phyloP scores from a whole-genome alignment of 768 basidiomycete genomes.

The Panaeolus cyanescens region DNA sequence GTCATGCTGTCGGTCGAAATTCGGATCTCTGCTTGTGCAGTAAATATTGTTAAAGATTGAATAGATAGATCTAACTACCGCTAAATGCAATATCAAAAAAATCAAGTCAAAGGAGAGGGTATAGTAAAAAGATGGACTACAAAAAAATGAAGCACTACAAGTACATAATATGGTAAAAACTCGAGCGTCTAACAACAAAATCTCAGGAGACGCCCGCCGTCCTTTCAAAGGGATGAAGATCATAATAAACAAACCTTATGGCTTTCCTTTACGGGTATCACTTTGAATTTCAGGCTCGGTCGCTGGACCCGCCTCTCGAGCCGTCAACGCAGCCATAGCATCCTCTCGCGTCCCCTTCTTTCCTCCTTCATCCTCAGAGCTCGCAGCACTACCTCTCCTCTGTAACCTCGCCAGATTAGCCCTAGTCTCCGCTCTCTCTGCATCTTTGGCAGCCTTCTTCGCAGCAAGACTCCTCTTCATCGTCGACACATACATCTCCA shows the following conservation, averaged over 20 bases:
- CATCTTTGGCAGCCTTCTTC: not conserved
- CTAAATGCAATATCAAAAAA: not conserved
- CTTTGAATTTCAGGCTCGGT: not conserved
- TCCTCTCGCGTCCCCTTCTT: not conserved
- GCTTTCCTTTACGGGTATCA: not conserved
- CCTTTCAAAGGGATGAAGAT: not conserved
- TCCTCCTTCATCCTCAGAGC: not conserved
- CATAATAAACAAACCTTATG: not conserved
- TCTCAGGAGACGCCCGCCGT: not conserved
- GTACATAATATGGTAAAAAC: not conserved
- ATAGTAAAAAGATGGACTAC: not conserved
- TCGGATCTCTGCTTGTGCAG: not conserved
- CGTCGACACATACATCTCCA: slow-evolving; percentile 1
- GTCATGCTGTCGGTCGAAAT: not conserved
- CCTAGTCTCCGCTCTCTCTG: not conserved
- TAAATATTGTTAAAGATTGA: not conserved
- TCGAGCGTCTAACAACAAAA: not conserved
- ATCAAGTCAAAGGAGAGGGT: not conserved
- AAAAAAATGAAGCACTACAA: not conserved
- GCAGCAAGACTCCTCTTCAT: not conserved
- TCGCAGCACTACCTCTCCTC: not conserved
- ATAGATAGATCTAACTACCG: not conserved
- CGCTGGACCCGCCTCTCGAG: not conserved
- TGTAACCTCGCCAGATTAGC: not conserved
- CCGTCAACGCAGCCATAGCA: not conserved